A percentile compares a stretch with the other conserved stretches of the same genome.
phyloP scores from a whole-genome alignment of 2,329 filamentous ascomycete species.

The Cladosporium sp. region DNA sequence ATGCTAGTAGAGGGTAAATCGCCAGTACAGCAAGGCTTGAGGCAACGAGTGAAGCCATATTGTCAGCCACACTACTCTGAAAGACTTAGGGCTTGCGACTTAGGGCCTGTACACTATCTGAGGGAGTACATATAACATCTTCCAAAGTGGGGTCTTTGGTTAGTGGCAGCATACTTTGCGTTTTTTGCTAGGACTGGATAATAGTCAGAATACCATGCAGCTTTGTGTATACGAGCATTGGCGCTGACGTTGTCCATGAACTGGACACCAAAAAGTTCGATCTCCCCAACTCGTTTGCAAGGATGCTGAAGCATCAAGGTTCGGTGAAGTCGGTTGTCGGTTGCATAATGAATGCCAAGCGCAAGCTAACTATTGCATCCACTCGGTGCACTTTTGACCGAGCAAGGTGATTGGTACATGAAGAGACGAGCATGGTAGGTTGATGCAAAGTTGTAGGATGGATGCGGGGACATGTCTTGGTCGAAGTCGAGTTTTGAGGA shows the following conservation, averaged over 20 bases:
- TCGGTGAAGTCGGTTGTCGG: not conserved
- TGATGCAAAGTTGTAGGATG: not conserved
- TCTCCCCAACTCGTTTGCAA: not conserved
- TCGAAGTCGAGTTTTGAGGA: not conserved
- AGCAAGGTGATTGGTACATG: not conserved
- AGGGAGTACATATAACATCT: not conserved
- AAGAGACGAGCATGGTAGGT: not conserved
- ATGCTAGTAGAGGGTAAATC: not conserved
- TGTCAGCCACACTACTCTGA: not conserved
- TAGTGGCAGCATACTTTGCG: not conserved
- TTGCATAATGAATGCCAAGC: not conserved
- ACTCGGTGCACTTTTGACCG: not conserved
- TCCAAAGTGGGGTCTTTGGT: not conserved
- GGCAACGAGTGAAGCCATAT: not conserved
- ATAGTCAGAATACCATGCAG: slow-evolving; percentile 9
- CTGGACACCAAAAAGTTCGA: not conserved
- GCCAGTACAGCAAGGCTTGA: not conserved
- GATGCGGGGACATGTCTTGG: not conserved
- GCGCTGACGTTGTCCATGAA: not conserved
- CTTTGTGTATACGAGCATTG: slow-evolving; percentile 4
- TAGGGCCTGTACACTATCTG: too few species aligned
- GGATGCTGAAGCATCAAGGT: not conserved
- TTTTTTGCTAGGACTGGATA: not conserved
- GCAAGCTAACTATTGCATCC: not conserved
- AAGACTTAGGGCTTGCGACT: not conserved